Conservation (phyloP, 2,329 filamentous ascomycete species). For the Ophiostoma novo-ulmi region DNA sequence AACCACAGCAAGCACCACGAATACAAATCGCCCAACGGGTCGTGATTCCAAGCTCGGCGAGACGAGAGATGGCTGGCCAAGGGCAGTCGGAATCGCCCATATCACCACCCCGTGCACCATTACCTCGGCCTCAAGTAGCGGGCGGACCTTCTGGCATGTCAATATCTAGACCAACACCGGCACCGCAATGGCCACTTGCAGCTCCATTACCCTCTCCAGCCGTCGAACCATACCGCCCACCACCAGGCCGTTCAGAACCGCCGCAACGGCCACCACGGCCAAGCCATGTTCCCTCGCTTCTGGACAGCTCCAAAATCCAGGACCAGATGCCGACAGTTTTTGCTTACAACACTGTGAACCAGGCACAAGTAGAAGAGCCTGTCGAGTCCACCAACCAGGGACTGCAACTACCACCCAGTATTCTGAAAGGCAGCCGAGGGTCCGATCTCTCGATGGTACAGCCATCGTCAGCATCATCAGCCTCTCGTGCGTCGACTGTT, state of each 20-base stretch:
- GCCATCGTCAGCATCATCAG: constrained; percentile 35
- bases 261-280: constrained; percentile 57
- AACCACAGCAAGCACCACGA: constrained; percentile 20
- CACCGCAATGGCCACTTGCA: constrained; percentile 51
- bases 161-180: constrained; percentile 50
- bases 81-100: constrained; percentile 29
- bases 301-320: constrained; percentile 52
- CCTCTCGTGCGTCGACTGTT: constrained; percentile 49
- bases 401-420: constrained; percentile 5
- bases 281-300: constrained; percentile 54
- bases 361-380: neutral
- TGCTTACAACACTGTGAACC: constrained; percentile 13
- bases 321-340: constrained; percentile 52
- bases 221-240: constrained; percentile 46
- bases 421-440: constrained; percentile 39
- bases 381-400: neutral
- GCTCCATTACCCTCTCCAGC: constrained; percentile 34
- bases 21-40: neutral
- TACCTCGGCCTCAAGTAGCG: constrained; percentile 29
- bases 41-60: neutral
- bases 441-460: constrained; percentile 43
- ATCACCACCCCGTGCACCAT: constrained; percentile 29
- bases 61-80: constrained; percentile 11
- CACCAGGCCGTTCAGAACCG: constrained; percentile 46
- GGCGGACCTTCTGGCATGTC: constrained; percentile 25